Evolutionary conservation across 352 stramenopile species (phyloP), one percentile per base, ranked within the genome.

Genomic region (Pythium aquatile): DNA sequence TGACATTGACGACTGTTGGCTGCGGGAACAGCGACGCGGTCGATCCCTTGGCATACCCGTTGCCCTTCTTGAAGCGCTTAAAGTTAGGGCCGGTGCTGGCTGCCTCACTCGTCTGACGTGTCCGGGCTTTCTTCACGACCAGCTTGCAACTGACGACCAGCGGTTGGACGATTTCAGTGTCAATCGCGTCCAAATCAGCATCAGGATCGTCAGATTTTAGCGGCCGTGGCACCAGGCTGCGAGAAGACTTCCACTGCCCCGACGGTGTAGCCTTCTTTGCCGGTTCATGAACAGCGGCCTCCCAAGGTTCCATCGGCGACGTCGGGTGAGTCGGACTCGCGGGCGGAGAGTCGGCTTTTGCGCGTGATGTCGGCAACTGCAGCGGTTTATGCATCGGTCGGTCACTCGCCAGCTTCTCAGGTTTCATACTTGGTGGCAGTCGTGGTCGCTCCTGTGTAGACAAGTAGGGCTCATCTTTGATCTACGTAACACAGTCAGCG

Each of bases 41-140:
- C 5, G 78, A 82, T 3, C 60, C 69, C 8, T 69, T 72, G n/a
- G 66, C 58, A 29, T 73, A 79, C 9, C 73, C 73, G 32, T 90
- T 91, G 20, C 83, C 80, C 61, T 96, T 96, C 47, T 84, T 89
- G 65, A 96, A 96, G 9, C 82, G 81, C 73, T 96, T 96, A 63
- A 87, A 94, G 42, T 96, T 93, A 44, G 73, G 58, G 14, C 75
- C 56, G 11, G 63, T 52, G n/a, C 64, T 5, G 29, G 13, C 44
- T 30, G 44, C 30, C 10, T 47, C 3, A 32, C 17, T 52, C 28
- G 52, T 26, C 33, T 24, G 40, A 17, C 35, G 42, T 28, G 55
- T 17, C n/a, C 35, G 55, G 17, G 58, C 60, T 42, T 72, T 78
- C 55, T 81, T 87, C 13, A 88, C 72, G 13, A 93, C 65, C 17